Percentiles rank a stretch among this genome's conserved stretches.
phyloP scores from a whole-genome alignment of 257 asterid genomes.

The Salvia miltiorrhiza region DNA sequence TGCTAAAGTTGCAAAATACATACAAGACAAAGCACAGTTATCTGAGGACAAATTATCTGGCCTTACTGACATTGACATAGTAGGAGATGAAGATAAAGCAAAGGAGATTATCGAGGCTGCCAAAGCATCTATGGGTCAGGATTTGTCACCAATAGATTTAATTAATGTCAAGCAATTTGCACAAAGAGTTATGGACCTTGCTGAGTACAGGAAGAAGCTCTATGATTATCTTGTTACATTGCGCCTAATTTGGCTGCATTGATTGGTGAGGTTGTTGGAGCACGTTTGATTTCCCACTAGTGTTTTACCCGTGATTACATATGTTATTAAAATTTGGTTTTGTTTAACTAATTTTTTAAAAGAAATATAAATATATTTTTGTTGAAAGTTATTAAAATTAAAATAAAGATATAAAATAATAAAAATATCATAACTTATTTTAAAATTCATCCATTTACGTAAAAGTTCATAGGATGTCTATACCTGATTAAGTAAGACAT shows the following conservation, averaged over 20 bases:
- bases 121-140: constrained; percentile 99
- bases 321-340: no score
- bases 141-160: constrained; percentile 81
- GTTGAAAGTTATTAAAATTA: no score
- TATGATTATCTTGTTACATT: constrained; percentile 84
- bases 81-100: constrained; percentile 96
- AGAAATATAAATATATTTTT: no score
- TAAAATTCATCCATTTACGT: no score
- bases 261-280: constrained; percentile 98
- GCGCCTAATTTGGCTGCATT: constrained; percentile 96
- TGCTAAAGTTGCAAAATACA: constrained; percentile 79
- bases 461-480: no score
- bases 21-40: constrained; percentile 78
- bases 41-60: constrained; percentile 60
- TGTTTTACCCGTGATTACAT: no score
- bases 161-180: constrained; percentile 91
- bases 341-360: no score
- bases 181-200: constrained; percentile 90
- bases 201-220: constrained; percentile 85
- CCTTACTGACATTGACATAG: constrained; percentile 67
- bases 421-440: no score
- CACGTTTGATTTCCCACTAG: constrained; percentile 95
- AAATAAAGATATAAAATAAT: no score
- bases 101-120: constrained; percentile 94
- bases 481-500: no score